phyloP scores from a whole-genome alignment of 108 stramenopile genomes.

The Nitzschia sp. region DNA sequence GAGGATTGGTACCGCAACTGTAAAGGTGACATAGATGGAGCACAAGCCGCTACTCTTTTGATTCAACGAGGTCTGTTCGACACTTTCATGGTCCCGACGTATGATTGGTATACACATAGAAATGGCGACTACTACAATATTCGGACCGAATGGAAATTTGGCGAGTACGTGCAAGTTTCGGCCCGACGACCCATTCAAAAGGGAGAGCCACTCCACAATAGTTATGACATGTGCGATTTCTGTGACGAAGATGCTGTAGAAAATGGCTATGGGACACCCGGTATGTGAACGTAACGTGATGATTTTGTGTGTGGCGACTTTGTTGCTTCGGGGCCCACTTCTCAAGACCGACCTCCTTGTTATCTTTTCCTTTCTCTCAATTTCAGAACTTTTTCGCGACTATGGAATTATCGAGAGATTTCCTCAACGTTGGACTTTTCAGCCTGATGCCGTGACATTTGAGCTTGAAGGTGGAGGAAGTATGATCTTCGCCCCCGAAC shows the following conservation, averaged over 20 bases:
- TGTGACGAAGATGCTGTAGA: slow-evolving; percentile 16
- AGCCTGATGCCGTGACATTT: not conserved
- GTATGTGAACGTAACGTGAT: not conserved
- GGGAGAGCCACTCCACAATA: slow-evolving; percentile 28
- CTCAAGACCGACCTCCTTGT: not conserved
- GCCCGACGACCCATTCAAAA: slow-evolving; percentile 20
- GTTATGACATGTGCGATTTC: slow-evolving; percentile 22
- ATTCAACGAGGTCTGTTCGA: slow-evolving; percentile 55
- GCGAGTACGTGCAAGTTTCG: not conserved
- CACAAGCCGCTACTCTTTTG: slow-evolving; percentile 26
- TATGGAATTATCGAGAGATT: slow-evolving; percentile 44
- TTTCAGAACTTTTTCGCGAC: slow-evolving; percentile 50
- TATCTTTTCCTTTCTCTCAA: slow-evolving; percentile 1
- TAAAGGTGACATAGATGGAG: not conserved
- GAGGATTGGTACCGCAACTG: slow-evolving; percentile 23
- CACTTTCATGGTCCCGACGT: slow-evolving; percentile 62
- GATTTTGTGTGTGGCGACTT: not conserved
- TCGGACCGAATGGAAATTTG: not conserved
- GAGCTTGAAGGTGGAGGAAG: slow-evolving; percentile 5
- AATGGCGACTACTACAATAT: slow-evolving; percentile 34
- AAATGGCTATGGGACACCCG: slow-evolving; percentile 17
- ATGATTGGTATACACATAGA: slow-evolving; percentile 38
- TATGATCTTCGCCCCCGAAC: not conserved
- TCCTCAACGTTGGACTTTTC: slow-evolving; percentile 42
- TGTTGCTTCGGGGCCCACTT: too few species aligned